Evolutionary conservation across 345 rosid species (phyloP), one percentile per base, ranked within the genome.

Genomic region (Geranium brycei): DNA sequence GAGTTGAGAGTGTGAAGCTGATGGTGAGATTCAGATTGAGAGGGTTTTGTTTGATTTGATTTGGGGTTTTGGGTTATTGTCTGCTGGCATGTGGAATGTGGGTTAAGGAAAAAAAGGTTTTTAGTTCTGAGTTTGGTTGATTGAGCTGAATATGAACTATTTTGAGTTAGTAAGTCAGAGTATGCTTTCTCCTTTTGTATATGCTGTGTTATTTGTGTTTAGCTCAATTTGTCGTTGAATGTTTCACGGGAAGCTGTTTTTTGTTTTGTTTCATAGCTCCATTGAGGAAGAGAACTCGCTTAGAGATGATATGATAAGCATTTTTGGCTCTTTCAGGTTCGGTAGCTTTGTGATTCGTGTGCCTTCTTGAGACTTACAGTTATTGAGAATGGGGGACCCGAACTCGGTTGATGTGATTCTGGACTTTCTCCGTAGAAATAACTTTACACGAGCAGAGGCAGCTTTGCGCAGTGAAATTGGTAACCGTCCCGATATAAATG

Each of bases 391-490:
- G 99, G 79, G 82, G 59, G 95, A 87, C 58, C 31, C 80, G 35
- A 63, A 81, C 73, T 83, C 91, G 4, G 79, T 86, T 57, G 95
- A 91, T 71, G 83, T 74, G 73, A 88, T 95, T 72, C 67, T 95
- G 66, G 91, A 88, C 57, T 95, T 88, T 76, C 76, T 95, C 64
- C 78, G 77, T 82, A 87, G 72, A 57, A 90, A 91, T 73, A 83
- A 70, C 61, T 87, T 95, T 78, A 80, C 88, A 0, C 79, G 89
- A 71, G 99, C 99, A 65, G 99, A 95, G 85, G 91, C 91, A 66
- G 97, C 99, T 66, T 74, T 95, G 73, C 95, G 89, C 60, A 73
- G 87, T 69, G 99, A 95, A 87, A 85, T 95, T 2, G 66, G 60
- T 59, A 79, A 74, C 75, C 82, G 41, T 23, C 83, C 91, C 75